These are phyloP conservation scores for Andrographis paniculata DNA, from an alignment of 305 asterid species.

Conservation along the genomic window DNA sequence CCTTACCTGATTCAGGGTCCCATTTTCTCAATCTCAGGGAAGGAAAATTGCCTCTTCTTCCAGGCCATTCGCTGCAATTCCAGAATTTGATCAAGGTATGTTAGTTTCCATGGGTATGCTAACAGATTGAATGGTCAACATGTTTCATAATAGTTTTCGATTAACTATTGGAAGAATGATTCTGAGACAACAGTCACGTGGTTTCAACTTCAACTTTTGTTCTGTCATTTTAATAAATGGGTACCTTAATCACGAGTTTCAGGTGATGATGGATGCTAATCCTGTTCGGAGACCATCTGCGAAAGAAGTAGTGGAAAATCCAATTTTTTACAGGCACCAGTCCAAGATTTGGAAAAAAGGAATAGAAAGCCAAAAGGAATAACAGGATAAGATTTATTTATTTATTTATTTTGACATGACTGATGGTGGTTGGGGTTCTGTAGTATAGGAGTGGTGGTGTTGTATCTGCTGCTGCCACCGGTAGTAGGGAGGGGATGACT, in stretches of 20 bases:
- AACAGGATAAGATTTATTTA: too few species aligned
- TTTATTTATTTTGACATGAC: too few species aligned
- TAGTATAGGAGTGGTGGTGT: too few species aligned
- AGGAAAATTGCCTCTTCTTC: conserved; percentile 87
- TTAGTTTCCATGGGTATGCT: conserved; percentile 8
- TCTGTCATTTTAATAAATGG: too few species aligned
- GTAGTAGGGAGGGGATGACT: too few species aligned
- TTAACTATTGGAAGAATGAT: too few species aligned
- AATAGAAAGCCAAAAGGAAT: background rate
- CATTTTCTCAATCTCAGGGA: conserved; percentile 63
- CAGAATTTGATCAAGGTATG: conserved; percentile 14
- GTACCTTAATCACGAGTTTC: conserved; percentile 13
- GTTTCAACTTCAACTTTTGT: too few species aligned
- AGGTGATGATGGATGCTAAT: conserved; percentile 86
- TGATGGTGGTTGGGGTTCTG: too few species aligned
- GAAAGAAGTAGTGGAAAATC: conserved; percentile 47
- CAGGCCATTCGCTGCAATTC: conserved; percentile 32
- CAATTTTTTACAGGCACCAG: conserved; percentile 50
- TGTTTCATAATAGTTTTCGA: too few species aligned
- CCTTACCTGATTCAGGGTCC: conserved; percentile 74
- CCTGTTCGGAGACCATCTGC: conserved; percentile 79
- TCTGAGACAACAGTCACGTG: too few species aligned
- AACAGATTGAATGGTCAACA: background rate
- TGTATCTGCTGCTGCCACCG: too few species aligned
- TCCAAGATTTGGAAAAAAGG: conserved; percentile 24